Percentiles rank a stretch among this genome's conserved stretches.
These are phyloP conservation scores for Multifurca ochricompacta DNA, from an alignment of 768 basidiomycete species.

Conservation along the genomic window DNA sequence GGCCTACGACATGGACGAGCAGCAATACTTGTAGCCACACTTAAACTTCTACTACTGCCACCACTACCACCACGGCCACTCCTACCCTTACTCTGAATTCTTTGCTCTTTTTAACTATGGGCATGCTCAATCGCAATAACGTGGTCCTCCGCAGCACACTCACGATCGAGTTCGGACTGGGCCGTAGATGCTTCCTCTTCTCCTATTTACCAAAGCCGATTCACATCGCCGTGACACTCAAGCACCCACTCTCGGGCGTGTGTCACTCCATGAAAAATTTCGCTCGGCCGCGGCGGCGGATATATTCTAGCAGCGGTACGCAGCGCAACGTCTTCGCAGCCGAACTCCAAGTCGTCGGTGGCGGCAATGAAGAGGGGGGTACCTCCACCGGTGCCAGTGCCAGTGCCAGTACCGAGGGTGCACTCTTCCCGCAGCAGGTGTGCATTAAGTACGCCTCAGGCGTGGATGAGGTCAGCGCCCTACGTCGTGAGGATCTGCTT, in stretches of 20 bases:
- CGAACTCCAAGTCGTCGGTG: background rate
- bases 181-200: background rate
- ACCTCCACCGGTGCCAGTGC: background rate
- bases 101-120: no score
- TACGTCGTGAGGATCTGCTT: background rate
- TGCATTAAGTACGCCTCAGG: conserved; percentile 13
- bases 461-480: background rate
- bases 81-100: no score
- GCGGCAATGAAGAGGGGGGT: background rate
- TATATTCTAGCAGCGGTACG: background rate
- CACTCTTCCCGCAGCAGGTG: background rate
- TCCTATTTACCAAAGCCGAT: background rate
- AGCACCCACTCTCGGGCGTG: background rate
- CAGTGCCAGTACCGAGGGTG: background rate
- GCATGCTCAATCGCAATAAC: background rate
- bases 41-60: no score
- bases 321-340: conserved; percentile 10
- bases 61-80: no score
- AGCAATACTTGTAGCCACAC: no score
- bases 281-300: background rate
- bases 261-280: background rate
- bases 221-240: background rate
- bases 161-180: background rate
- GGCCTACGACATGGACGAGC: no score
- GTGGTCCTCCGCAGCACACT: background rate